A percentile compares a stretch with the other conserved stretches of the same genome.
Conservation (phyloP, 2,329 filamentous ascomycete genomes). For the Claviceps fusiformis region DNA sequence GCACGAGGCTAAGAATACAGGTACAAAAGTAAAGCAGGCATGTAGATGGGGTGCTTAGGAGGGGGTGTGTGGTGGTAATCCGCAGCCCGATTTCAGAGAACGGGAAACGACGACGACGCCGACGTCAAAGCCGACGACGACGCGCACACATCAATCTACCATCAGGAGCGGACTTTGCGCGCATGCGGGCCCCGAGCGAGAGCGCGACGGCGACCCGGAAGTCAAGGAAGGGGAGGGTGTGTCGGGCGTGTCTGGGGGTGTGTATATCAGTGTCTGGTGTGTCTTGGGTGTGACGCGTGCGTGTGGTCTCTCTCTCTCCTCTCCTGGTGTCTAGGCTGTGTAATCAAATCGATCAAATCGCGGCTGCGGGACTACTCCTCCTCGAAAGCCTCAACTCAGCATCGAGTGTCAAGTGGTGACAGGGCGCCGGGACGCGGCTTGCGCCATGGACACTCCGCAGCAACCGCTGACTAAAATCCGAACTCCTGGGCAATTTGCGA, state of each 20-base stretch:
- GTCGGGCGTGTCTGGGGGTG: slow-evolving; percentile 1
- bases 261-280: not conserved
- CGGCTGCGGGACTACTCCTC: no score
- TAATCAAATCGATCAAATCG: not conserved
- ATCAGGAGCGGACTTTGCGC: slow-evolving; percentile 17
- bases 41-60: no score
- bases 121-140: slow-evolving; percentile 7
- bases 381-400: no score
- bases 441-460: slow-evolving; percentile 6
- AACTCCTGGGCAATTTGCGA: slow-evolving; percentile 2
- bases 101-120: slow-evolving; percentile 7
- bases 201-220: slow-evolving; percentile 1
- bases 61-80: not conserved
- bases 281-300: not conserved
- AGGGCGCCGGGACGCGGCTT: not conserved
- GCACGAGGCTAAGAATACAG: not conserved
- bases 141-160: not conserved
- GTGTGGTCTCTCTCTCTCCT: no score
- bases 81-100: not conserved
- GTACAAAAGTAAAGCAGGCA: not conserved
- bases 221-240: slow-evolving; percentile 8
- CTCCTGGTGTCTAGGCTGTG: not conserved
- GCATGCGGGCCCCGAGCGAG: slow-evolving; percentile 18
- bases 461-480: slow-evolving; percentile 11
- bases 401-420: not conserved